These are phyloP conservation scores for Yamadazyma tumulicola DNA, from an alignment of 805 yeast genomes.

Conservation along the genomic window DNA sequence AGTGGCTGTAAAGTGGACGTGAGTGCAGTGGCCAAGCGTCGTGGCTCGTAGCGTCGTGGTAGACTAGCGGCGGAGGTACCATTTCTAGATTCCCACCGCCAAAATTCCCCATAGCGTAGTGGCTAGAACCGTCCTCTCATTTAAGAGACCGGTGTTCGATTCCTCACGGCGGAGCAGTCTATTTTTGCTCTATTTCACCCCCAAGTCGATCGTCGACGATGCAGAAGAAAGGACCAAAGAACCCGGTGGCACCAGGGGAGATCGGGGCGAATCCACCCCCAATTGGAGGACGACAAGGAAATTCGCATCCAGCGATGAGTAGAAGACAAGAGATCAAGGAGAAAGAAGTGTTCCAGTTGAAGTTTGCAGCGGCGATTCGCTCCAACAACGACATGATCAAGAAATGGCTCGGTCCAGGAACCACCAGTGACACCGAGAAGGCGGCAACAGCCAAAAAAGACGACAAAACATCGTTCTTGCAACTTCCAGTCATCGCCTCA, in stretches of 20 bases:
- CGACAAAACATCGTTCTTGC: slow-evolving; percentile 21
- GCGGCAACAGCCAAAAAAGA: slow-evolving; percentile 12
- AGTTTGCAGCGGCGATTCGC: slow-evolving; percentile 42
- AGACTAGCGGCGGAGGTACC: too few relatives aligned
- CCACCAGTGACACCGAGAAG: neutral
- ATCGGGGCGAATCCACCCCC: too few relatives aligned
- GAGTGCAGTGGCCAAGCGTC: too few relatives aligned
- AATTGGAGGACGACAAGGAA: too few relatives aligned
- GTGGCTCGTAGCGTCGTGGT: too few relatives aligned
- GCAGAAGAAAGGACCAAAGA: neutral
- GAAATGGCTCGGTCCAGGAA: slow-evolving; percentile 8
- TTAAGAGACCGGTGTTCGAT: slow-evolving; percentile 12
- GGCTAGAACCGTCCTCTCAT: slow-evolving; percentile 11
- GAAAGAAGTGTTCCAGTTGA: slow-evolving; percentile 46
- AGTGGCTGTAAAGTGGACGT: too few relatives aligned
- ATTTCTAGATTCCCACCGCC: too few relatives aligned
- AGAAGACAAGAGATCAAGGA: slow-evolving; percentile 42
- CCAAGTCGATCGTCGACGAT: too few relatives aligned
- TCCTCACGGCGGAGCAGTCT: slow-evolving; percentile 11
- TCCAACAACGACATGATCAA: slow-evolving; percentile 21
- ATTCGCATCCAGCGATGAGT: slow-evolving; percentile 12
- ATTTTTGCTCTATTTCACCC: slow-evolving; percentile 2
- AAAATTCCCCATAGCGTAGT: slow-evolving; percentile 10
- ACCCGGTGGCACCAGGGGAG: too few relatives aligned
- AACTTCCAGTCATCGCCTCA: slow-evolving; percentile 30